A percentile compares a stretch with the other conserved stretches of the same genome.
Conservation (phyloP, 2,329 filamentous ascomycete species). For the Alternaria solani region DNA sequence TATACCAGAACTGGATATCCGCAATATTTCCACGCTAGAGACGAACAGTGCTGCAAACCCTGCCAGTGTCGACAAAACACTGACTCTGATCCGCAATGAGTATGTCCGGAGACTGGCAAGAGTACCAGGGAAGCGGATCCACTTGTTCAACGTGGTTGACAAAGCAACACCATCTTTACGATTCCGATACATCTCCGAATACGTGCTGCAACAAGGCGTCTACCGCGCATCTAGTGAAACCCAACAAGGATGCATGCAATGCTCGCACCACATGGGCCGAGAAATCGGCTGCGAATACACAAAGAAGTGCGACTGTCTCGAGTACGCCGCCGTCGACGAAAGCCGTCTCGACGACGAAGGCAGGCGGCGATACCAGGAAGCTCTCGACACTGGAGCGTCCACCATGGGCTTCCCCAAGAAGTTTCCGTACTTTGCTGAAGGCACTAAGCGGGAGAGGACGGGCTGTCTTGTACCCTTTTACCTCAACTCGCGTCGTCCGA, state of each 20-base stretch:
- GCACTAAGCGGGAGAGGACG: slow-evolving; percentile 34
- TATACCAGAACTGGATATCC: slow-evolving; percentile 41
- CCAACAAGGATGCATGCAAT: slow-evolving; percentile 71
- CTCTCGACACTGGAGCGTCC: slow-evolving; percentile 29
- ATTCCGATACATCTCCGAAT: slow-evolving; percentile 74
- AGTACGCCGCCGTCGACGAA: slow-evolving; percentile 64
- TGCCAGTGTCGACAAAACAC: slow-evolving; percentile 42
- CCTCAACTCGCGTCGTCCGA: slow-evolving; percentile 57
- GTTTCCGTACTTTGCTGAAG: slow-evolving; percentile 68
- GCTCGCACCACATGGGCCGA: slow-evolving; percentile 63
- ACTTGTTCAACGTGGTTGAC: slow-evolving; percentile 71
- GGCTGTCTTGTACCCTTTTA: slow-evolving; percentile 54
- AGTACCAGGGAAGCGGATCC: slow-evolving; percentile 54
- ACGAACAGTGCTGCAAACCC: slow-evolving; percentile 46
- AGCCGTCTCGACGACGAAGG: slow-evolving; percentile 40
- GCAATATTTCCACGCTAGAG: slow-evolving; percentile 43
- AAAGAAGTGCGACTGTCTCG: slow-evolving; percentile 70
- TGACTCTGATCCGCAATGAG: slow-evolving; percentile 48
- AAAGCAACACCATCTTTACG: slow-evolving; percentile 62
- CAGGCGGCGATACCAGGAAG: slow-evolving; percentile 31
- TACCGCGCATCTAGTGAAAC: slow-evolving; percentile 67
- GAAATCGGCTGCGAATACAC: slow-evolving; percentile 69
- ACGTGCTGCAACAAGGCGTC: slow-evolving; percentile 67
- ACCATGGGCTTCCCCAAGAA: slow-evolving; percentile 54
- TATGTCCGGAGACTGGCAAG: slow-evolving; percentile 45